Evolutionary conservation across 306 rosid species (phyloP).

Genomic region (Spatholobus suberectus): DNA sequence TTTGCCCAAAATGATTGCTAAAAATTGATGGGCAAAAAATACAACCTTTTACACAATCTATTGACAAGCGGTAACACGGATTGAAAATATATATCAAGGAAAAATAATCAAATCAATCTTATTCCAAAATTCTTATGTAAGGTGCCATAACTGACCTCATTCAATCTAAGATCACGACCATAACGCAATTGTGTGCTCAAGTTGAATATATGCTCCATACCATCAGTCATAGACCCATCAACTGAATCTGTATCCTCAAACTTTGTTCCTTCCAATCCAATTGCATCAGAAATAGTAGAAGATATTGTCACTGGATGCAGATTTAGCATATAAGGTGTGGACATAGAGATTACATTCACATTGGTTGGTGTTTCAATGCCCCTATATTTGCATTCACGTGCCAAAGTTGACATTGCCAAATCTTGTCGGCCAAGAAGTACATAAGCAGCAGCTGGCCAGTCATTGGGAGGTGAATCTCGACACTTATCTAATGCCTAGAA

Average conservation of each 20-base stretch:
- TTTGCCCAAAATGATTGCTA: conserved; percentile 14
- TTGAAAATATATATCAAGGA: conserved; percentile 34
- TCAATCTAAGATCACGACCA: conserved; percentile 94
- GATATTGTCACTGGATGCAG: conserved; percentile 94
- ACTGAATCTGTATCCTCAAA: conserved; percentile 95
- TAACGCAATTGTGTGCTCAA: conserved; percentile 96
- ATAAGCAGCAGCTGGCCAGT: conserved; percentile 98
- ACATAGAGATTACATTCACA: conserved; percentile 92
- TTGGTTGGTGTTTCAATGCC: conserved; percentile 83
- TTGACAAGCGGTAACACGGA: conserved; percentile 34
- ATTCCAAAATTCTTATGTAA: conserved; percentile 8
- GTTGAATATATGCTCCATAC: conserved; percentile 99
- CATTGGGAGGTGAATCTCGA: conserved; percentile 93
- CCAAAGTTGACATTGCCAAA: conserved; percentile 90
- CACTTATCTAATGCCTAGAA: conserved; percentile 92
- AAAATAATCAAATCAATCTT: conserved; percentile 34
- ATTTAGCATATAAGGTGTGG: conserved; percentile 96
- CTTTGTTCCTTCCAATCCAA: conserved; percentile 76
- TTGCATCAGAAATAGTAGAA: conserved; percentile 90
- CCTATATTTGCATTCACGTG: conserved; percentile 70
- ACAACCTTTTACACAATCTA: background rate
- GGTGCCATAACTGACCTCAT: conserved; percentile 72
- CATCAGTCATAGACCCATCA: conserved; percentile 89
- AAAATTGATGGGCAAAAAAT: conserved; percentile 27
- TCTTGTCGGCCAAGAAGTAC: conserved; percentile 97